Evolutionary conservation across 495 filamentous ascomycete species (phyloP), one percentile per base, ranked within the genome.

Genomic region (Penicillium paxilli): DNA sequence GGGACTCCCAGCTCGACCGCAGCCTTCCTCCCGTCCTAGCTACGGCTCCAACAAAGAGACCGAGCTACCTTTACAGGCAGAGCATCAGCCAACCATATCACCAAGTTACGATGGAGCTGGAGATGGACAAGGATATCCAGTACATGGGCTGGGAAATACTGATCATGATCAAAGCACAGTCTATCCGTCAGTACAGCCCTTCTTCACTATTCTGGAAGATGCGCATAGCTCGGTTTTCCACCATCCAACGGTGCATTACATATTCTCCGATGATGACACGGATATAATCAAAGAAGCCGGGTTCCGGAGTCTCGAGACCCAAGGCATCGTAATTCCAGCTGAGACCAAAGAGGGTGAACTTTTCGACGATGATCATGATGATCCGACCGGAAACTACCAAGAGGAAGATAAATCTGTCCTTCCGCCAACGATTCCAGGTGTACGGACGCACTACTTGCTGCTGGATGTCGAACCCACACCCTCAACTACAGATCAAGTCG

Each of bases 211-310:
- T 51, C 73, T 81, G 60, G 73, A 79, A 63, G 77, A 75, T 61
- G 62, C 67, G 46, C 69, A 71, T 55, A 71, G 68, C 21, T 65
- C 66, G 21, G 73, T 71, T 44, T 73, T 90, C 70, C 80, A 93
- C 69, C 92, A 95, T 55, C 84, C 86, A 19, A 84, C 80, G 35
- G 85, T 96, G 2, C 91, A 93, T 77, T 98, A 98, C 73, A 82
- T 96, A 54, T 98, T 96, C 73, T 81, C 80, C 57, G 88, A 92
- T 63, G 91, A 96, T 70, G 79, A 82, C 63, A 68, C 66, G 4
- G 86, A 89, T 9, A 73, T 87, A 40, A 69, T 90, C 25, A 87
- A 87, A 6, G 75, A 77, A 48, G 80, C 79, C 11, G 74, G 75
- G 5, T 57, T 81, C 8, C 71, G 74, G 26, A 69, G 69, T 5